Evolutionary conservation across 73 alveolate genomes (phyloP), one percentile per base, ranked within the genome.

Genomic region (Effrenium voratum): DNA sequence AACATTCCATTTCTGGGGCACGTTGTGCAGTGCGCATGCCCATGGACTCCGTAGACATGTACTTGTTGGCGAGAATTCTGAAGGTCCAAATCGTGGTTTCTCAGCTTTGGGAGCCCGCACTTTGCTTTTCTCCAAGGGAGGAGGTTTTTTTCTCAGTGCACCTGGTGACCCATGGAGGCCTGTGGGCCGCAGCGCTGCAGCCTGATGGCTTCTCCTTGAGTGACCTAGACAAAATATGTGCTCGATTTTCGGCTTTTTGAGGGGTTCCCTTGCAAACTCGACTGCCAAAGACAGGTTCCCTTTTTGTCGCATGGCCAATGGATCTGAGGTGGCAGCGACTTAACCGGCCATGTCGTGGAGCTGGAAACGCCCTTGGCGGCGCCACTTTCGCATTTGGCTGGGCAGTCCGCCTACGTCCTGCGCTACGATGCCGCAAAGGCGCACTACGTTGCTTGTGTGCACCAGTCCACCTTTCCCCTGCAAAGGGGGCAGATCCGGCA

Each of bases 131-230:
- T 10, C 32, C 22, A 32, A 24, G 36, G 52, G 92, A 73, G 0
- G 52, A 10, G 38, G 49, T 73, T 34, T 45, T 82, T n/a, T n/a
- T n/a, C n/a, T n/a, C n/a, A n/a, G n/a, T n/a, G 19, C 92, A 82
- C 92, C 49, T 82, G 92, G 75, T 82, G 52, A 82, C 92, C 73
- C 49, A 82, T 47, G 92, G 92, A 16, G 92, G 92, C 92, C n/a
- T 82, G 92, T 82, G 92, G 92, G 92, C 92, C 38, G 75, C 73
- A 5, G n/a, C n/a, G n/a, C n/a, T n/a, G n/a, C n/a, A n/a, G n/a
- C n/a, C n/a, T n/a, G n/a, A n/a, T n/a, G n/a, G n/a, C n/a, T n/a
- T n/a, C n/a, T n/a, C n/a, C n/a, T n/a, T n/a, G n/a, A n/a, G n/a
- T n/a, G n/a, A n/a, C n/a, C n/a, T n/a, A n/a, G n/a, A n/a, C n/a